Evolutionary conservation across 2,329 filamentous ascomycete species (phyloP), one percentile per base, ranked within the genome.

Genomic region (Metarhizium rileyi): DNA sequence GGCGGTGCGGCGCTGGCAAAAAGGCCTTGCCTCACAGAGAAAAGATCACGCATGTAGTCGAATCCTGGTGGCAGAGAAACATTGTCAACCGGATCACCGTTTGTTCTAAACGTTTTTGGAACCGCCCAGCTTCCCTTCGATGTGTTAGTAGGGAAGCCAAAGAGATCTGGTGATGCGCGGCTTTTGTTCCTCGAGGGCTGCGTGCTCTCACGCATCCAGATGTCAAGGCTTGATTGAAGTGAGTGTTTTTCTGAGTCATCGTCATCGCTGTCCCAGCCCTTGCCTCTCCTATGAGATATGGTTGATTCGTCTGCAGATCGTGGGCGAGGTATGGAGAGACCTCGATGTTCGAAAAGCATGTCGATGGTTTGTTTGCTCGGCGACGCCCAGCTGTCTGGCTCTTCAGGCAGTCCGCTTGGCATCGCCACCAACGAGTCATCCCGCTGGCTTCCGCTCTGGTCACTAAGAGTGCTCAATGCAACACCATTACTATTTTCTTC

Each of bases 201-300:
- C 28, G 70, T 62, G 48, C 75, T 76, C 59, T 78, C 76, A 6
- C 70, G 71, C 63, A 81, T 70, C 78, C 78, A 82, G 23, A 78
- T 76, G 48, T 81, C 78, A 5, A 76, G 68, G 52, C 71, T 76
- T 1, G 74, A 78, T 1, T 71, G 65, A 3, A 71, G 59, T 2
- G 75, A 77, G 26, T 59, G 63, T 2, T 62, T 57, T 4, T 70
- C 63, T 16, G 70, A 68, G n/a, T 66, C 68, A 10, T 71, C 68
- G 16, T 72, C 63, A 35, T 69, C 69, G 4, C 68, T 72, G 30
- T 73, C 68, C 67, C 74, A 75, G 44, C 67, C 73, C 16, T 70
- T 63, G 1, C 61, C 65, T 26, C 66, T 63, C 38, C 60, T 59
- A 40, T 65, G 63, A 12, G 72, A 73, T 3, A 70, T 59, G 0